Evolutionary conservation across 1,284 basidiomycete species (phyloP).

Genomic region (Boletus semigastroideus): DNA sequence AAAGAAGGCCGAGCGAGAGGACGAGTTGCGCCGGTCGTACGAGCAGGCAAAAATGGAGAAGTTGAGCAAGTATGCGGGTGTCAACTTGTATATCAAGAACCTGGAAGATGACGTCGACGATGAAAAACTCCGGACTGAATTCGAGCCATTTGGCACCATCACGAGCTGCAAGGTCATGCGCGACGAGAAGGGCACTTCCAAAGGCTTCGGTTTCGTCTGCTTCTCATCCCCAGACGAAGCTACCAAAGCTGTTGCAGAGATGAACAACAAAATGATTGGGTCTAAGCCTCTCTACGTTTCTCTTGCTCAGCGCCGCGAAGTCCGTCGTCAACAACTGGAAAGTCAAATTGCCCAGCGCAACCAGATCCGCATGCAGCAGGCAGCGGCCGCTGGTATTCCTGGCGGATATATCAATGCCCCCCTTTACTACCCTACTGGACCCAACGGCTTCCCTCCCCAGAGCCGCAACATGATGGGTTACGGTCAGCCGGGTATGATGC

Average conservation of each 20-base stretch:
- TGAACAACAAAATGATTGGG: constrained; percentile 99
- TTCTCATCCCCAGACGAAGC: constrained; percentile 99
- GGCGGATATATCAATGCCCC: constrained; percentile 82
- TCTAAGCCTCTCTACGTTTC: constrained; percentile 99
- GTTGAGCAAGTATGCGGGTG: constrained; percentile 97
- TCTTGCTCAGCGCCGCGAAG: constrained; percentile 97
- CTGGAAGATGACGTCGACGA: constrained; percentile 92
- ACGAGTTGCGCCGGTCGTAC: constrained; percentile 92
- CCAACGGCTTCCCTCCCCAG: constrained; percentile 74
- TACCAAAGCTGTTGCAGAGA: constrained; percentile 98
- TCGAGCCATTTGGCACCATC: constrained; percentile 96
- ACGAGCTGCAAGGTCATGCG: constrained; percentile 99
- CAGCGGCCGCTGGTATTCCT: constrained; percentile 80
- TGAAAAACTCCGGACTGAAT: constrained; percentile 92
- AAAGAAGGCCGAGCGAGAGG: constrained; percentile 98
- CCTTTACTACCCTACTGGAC: constrained; percentile 87
- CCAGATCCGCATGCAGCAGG: constrained; percentile 94
- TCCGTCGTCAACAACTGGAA: constrained; percentile 97
- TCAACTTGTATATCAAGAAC: constrained; percentile 99
- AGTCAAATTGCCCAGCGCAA: constrained; percentile 97
- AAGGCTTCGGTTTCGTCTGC: constrained; percentile 99
- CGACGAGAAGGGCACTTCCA: constrained; percentile 88
- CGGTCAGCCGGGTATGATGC: constrained; percentile 82
- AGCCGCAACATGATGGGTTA: constrained; percentile 85
- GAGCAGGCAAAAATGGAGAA: constrained; percentile 98